These are phyloP conservation scores for Aspergillus neotritici DNA, from an alignment of 2,329 filamentous ascomycete genomes.

Conservation along the genomic window DNA sequence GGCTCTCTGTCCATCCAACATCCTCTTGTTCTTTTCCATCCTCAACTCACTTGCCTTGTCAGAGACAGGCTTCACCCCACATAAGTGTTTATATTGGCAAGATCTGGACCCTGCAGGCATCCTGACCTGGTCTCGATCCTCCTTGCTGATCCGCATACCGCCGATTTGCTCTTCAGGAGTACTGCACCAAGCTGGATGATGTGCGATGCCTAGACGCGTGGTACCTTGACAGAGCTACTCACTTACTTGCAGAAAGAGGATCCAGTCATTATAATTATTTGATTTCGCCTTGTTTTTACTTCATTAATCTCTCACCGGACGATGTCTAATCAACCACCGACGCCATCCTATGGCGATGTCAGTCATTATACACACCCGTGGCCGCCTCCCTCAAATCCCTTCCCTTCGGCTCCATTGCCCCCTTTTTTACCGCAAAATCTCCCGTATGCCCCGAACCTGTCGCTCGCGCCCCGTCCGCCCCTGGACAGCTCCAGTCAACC, in stretches of 20 bases:
- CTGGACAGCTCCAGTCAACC: slow-evolving; percentile 10
- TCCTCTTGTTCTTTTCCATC: slow-evolving; percentile 1
- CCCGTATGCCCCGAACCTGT: slow-evolving; percentile 20
- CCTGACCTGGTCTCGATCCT: too few species aligned
- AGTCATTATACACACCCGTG: slow-evolving; percentile 34
- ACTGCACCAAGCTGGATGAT: slow-evolving; percentile 8
- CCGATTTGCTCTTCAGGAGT: background rate
- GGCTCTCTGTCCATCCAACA: background rate
- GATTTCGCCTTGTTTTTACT: background rate
- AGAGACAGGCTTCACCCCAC: background rate
- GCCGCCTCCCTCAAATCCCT: slow-evolving; percentile 25
- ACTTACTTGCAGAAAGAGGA: slow-evolving; percentile 5
- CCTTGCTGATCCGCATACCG: slow-evolving; percentile 3
- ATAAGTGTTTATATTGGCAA: too few species aligned
- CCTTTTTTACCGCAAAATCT: slow-evolving; percentile 24
- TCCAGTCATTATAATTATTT: background rate
- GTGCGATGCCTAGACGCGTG: slow-evolving; percentile 15
- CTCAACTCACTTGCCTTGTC: background rate
- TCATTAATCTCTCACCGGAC: slow-evolving; percentile 6
- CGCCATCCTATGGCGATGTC: slow-evolving; percentile 39
- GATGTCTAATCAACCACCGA: slow-evolving; percentile 47
- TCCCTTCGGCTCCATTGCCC: slow-evolving; percentile 16
- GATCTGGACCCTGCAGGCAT: too few species aligned
- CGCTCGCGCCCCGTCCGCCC: slow-evolving; percentile 19
- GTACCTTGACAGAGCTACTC: slow-evolving; percentile 3